Evolutionary conservation across 192 early-diverging fungal genomes (phyloP).

Genomic region (Coemansia sp.): DNA sequence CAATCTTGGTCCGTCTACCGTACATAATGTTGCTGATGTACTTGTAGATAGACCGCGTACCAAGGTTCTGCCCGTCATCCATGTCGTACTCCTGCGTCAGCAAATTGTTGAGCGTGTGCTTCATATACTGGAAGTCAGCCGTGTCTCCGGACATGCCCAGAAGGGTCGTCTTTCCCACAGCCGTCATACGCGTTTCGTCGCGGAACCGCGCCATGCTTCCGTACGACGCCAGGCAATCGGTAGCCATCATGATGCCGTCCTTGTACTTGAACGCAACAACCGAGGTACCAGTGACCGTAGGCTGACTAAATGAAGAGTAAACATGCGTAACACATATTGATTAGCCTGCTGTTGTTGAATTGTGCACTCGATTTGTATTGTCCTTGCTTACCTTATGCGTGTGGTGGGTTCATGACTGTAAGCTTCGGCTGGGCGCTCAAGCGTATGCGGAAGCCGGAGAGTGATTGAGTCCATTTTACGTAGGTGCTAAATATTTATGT

Average conservation of each 20-base stretch:
- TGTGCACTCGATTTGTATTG: background rate
- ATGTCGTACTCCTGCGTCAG: constrained; percentile 84
- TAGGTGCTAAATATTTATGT: background rate
- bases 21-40: constrained; percentile 92
- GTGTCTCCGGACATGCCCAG: constrained; percentile 92
- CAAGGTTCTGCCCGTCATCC: constrained; percentile 86
- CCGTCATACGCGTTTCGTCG: constrained; percentile 76
- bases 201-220: constrained; percentile 91
- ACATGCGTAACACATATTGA: background rate
- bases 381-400: constrained; percentile 3
- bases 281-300: constrained; percentile 91
- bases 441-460: constrained; percentile 3
- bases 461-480: constrained; percentile 6
- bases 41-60: constrained; percentile 85
- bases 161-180: constrained; percentile 81
- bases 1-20: constrained; percentile 76
- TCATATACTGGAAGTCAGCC: constrained; percentile 89
- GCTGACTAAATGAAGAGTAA: constrained; percentile 40
- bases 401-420: constrained; percentile 1
- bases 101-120: constrained; percentile 76
- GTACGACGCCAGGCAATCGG: constrained; percentile 94
- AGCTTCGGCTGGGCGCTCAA: background rate
- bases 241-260: constrained; percentile 95
- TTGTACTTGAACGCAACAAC: constrained; percentile 94
- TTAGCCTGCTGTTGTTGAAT: background rate